Conservation (phyloP, 23 red algal genomes). For the Agarophyton chilense region DNA sequence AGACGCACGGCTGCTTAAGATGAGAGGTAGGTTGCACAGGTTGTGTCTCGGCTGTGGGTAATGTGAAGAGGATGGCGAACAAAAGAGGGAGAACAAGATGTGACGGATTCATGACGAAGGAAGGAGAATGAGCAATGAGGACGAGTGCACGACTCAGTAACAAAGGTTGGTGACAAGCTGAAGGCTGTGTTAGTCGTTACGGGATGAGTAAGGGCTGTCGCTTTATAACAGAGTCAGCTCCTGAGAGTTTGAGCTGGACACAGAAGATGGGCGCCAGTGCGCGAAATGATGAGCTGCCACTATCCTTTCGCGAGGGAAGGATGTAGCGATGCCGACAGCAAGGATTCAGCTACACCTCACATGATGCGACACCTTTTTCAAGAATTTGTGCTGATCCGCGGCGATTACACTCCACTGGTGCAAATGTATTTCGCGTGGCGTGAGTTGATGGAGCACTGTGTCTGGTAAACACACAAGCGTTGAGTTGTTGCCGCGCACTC, state of each 20-base stretch:
- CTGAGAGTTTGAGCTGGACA: background rate
- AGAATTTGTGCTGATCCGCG: background rate
- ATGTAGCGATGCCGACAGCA: constrained; percentile 12
- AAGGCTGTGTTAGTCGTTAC: background rate
- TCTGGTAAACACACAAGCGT: no score
- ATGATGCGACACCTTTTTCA: background rate
- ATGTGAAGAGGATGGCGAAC: background rate
- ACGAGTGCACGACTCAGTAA: background rate
- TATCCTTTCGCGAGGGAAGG: background rate
- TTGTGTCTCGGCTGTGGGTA: background rate
- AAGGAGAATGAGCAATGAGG: background rate
- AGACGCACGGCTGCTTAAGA: background rate
- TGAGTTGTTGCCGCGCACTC: no score
- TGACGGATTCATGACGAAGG: background rate
- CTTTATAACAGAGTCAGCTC: no score
- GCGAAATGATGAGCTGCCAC: background rate
- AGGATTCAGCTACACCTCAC: background rate
- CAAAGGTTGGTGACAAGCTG: background rate
- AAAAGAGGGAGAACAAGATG: background rate
- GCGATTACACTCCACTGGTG: no score
- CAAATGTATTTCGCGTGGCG: no score
- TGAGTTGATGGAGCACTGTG: no score
- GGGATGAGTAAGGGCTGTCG: no score
- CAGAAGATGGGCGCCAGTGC: background rate
- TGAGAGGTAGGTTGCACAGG: background rate